A percentile compares a stretch with the other conserved stretches of the same genome.
Evolutionary conservation across 192 early-diverging fungal genomes (phyloP).

Genomic region (Backusella westeae): DNA sequence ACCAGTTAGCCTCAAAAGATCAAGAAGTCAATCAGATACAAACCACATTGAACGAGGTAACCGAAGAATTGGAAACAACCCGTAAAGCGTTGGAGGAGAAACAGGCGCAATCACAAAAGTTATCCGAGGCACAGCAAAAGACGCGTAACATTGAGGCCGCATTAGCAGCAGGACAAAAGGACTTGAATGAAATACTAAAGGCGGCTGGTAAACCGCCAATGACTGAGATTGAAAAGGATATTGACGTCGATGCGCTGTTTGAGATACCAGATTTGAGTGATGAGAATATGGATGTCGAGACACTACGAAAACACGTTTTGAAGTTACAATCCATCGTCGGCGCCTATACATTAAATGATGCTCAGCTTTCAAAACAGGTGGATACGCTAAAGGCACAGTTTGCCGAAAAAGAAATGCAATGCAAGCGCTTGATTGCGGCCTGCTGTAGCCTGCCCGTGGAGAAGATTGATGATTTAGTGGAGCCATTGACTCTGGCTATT

Average conservation of each 20-base stretch:
- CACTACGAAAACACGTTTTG: neutral
- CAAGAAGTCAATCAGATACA: constrained; percentile 55
- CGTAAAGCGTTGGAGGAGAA: constrained; percentile 56
- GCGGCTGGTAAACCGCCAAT: constrained; percentile 5
- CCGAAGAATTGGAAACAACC: constrained; percentile 50
- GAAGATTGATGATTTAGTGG: constrained; percentile 76
- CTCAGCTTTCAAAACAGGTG: constrained; percentile 31
- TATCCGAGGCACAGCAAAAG: constrained; percentile 54
- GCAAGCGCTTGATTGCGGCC: constrained; percentile 81
- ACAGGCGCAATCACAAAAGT: constrained; percentile 49
- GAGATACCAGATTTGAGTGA: neutral
- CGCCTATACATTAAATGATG: constrained; percentile 45
- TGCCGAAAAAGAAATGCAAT: constrained; percentile 69
- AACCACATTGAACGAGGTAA: constrained; percentile 51
- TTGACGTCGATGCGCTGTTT: constrained; percentile 18
- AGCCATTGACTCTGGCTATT: constrained; percentile 77
- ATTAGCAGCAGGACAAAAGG: constrained; percentile 25
- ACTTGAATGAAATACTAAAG: constrained; percentile 5
- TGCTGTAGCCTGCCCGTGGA: constrained; percentile 82
- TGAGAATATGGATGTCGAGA: neutral
- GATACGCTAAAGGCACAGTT: constrained; percentile 25
- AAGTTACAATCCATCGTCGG: constrained; percentile 33
- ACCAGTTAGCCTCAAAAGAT: constrained; percentile 57
- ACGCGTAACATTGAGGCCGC: constrained; percentile 60
- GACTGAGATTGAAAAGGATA: constrained; percentile 21